A percentile compares a stretch with the other conserved stretches of the same genome.
Conservation (phyloP, 345 rosid species). For the Citropsis articulata region DNA sequence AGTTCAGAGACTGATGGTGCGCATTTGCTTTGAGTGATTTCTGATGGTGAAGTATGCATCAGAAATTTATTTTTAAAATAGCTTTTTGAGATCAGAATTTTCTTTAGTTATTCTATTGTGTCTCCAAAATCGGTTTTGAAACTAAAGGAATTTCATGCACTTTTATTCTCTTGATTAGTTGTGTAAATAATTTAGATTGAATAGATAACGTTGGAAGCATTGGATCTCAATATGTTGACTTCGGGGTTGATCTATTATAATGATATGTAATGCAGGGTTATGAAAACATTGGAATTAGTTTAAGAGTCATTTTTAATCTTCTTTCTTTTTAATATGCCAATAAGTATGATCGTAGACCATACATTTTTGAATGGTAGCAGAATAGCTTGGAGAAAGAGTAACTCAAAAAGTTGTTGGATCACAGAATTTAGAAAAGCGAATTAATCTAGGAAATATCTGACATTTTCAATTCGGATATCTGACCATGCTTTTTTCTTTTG, state of each 20-base stretch:
- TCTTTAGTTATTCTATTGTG: background rate
- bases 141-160: background rate
- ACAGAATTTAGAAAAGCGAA: background rate
- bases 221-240: background rate
- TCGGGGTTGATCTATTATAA: background rate
- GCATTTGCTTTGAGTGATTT: constrained; percentile 20
- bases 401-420: background rate
- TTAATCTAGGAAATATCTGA: background rate
- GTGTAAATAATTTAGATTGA: constrained; percentile 2
- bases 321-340: background rate
- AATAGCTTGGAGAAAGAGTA: background rate
- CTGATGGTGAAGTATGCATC: background rate
- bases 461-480: background rate
- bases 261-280: background rate
- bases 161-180: background rate
- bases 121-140: background rate
- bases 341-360: background rate
- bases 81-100: background rate
- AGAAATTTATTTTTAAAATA: background rate
- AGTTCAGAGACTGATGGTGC: constrained; percentile 73
- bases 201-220: background rate
- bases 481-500: constrained; percentile 13
- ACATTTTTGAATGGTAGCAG: background rate
- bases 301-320: background rate
- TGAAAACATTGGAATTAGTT: background rate